Evolutionary conservation across 116 monocot species (phyloP).

Genomic region (Trichopus zeylanicus): DNA sequence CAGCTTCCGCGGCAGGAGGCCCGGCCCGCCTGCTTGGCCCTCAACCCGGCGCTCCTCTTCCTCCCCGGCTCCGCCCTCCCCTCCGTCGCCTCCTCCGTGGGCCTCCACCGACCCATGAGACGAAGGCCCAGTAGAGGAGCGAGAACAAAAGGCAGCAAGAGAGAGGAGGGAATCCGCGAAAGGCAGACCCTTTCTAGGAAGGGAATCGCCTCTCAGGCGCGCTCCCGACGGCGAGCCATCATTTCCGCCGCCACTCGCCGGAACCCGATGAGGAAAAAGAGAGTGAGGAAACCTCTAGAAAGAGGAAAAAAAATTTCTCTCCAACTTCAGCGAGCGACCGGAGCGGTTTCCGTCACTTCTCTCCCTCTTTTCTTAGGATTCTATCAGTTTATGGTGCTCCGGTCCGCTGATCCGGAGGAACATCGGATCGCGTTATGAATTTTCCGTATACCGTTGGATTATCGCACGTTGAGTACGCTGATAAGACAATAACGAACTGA

Average conservation of each 20-base stretch:
- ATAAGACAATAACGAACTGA: too few relatives aligned
- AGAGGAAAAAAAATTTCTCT: neutral
- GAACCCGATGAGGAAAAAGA: conserved; percentile 11
- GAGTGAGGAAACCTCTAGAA: neutral
- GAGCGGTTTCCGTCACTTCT: neutral
- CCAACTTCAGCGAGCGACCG: neutral
- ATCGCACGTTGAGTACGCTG: too few relatives aligned
- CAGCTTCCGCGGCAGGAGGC: conserved; percentile 60
- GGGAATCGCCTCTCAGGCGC: neutral
- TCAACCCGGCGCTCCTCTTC: conserved; percentile 25
- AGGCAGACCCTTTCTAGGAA: conserved; percentile 7
- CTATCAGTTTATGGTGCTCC: neutral
- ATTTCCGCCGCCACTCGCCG: conserved; percentile 28
- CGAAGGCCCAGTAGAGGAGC: neutral
- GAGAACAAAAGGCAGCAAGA: neutral
- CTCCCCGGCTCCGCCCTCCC: conserved; percentile 20
- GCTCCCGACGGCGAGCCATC: conserved; percentile 21
- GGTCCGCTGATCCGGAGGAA: neutral
- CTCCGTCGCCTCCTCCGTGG: conserved; percentile 13
- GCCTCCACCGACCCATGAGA: conserved; percentile 26
- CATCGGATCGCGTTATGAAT: neutral
- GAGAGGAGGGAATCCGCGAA: neutral
- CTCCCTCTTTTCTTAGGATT: neutral
- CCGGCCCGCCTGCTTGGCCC: conserved; percentile 55
- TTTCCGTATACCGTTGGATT: neutral